A percentile compares a stretch with the other conserved stretches of the same genome.
Evolutionary conservation across 352 stramenopile species (phyloP).

Genomic region (Pythium chondricola): DNA sequence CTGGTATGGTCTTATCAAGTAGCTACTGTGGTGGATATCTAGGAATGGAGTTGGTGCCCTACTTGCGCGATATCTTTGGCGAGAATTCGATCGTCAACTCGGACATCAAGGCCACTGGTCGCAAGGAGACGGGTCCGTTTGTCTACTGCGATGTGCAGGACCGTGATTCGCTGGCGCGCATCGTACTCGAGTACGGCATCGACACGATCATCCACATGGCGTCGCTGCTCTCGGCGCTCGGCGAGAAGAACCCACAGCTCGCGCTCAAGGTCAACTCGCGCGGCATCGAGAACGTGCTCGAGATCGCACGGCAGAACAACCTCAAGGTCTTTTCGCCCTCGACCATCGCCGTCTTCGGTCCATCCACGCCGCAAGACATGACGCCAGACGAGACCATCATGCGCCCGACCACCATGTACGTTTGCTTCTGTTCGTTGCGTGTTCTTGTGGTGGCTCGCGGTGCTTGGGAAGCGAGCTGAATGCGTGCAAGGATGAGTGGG

Average conservation of each 20-base stretch:
- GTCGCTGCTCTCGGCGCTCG: constrained; percentile 84
- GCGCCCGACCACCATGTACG: constrained; percentile 88
- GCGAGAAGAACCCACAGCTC: constrained; percentile 87
- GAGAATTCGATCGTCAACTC: constrained; percentile 68
- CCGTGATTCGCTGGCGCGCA: constrained; percentile 61
- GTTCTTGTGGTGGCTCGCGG: constrained; percentile 1
- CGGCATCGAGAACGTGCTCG: constrained; percentile 86
- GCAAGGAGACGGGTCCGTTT: constrained; percentile 49
- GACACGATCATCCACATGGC: constrained; percentile 90
- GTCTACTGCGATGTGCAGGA: constrained; percentile 83
- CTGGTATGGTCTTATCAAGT: not conserved
- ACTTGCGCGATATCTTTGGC: constrained; percentile 61
- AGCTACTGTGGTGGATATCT: not conserved
- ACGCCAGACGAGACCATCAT: constrained; percentile 89
- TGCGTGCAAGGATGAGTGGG: not conserved
- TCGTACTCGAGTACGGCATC: constrained; percentile 84
- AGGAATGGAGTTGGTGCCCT: constrained; percentile 81
- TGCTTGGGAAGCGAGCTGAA: not conserved
- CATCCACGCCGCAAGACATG: constrained; percentile 74
- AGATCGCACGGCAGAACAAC: constrained; percentile 85
- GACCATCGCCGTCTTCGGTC: constrained; percentile 90
- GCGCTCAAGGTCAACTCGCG: constrained; percentile 87
- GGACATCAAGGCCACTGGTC: constrained; percentile 60
- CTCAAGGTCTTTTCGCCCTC: constrained; percentile 85
- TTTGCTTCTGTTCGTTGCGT: not conserved